These are phyloP conservation scores for Lagenidium sp. DNA, from an alignment of 352 stramenopile genomes.

Conservation along the genomic window DNA sequence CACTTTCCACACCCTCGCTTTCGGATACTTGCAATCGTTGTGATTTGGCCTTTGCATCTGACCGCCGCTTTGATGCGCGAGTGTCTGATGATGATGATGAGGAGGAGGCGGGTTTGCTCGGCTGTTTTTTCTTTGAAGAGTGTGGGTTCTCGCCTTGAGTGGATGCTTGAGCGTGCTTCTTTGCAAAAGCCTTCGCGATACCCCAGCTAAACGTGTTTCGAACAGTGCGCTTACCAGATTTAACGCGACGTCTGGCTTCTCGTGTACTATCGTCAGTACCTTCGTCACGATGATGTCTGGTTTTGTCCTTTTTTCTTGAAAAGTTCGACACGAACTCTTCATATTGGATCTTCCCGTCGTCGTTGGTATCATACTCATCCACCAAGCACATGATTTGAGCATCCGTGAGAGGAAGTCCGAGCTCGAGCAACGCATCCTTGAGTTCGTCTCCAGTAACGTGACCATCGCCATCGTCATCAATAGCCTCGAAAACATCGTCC, in stretches of 20 bases:
- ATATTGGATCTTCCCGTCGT: constrained; percentile 57
- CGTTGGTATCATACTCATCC: constrained; percentile 50
- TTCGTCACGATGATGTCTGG: no score
- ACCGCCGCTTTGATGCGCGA: no score
- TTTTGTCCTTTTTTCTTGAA: constrained; percentile 9
- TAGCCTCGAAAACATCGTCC: constrained; percentile 42
- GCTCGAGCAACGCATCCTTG: constrained; percentile 44
- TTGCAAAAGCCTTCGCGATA: constrained; percentile 55
- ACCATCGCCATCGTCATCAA: constrained; percentile 47
- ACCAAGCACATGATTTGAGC: constrained; percentile 49
- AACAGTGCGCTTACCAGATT: constrained; percentile 39
- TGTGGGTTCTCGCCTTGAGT: constrained; percentile 8
- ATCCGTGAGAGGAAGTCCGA: constrained; percentile 60
- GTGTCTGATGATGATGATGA: constrained; percentile 14
- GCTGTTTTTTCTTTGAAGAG: not conserved
- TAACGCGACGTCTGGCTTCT: no score
- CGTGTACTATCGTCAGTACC: not conserved
- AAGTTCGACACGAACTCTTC: constrained; percentile 48
- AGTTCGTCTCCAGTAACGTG: constrained; percentile 41
- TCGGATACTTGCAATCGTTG: not conserved
- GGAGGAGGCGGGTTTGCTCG: not conserved
- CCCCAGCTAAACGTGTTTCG: constrained; percentile 68
- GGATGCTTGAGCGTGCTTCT: constrained; percentile 27
- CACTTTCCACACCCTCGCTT: not conserved
- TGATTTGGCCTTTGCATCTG: no score